These are phyloP conservation scores for Fistulifera solaris DNA, from an alignment of 108 stramenopile genomes.

Conservation along the genomic window DNA sequence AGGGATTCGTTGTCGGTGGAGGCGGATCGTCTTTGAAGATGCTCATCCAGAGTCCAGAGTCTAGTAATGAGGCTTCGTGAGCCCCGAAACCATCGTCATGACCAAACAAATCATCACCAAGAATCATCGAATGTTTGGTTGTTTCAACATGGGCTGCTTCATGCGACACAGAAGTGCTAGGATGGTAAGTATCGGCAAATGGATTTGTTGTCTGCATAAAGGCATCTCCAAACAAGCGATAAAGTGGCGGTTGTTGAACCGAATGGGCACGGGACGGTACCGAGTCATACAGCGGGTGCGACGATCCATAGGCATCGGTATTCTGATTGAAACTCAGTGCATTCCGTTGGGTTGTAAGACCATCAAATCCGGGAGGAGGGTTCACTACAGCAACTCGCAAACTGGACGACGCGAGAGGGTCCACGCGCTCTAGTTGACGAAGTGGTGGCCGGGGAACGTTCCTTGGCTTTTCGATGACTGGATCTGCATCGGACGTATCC, in stretches of 20 bases:
- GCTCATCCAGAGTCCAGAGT: neutral
- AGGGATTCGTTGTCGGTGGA: slow-evolving; percentile 20
- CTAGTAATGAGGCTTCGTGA: neutral
- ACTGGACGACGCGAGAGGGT: slow-evolving; percentile 3
- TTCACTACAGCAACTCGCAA: neutral
- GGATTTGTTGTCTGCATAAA: slow-evolving; percentile 18
- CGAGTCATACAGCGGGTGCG: neutral
- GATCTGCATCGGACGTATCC: too few relatives aligned
- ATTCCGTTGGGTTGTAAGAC: neutral
- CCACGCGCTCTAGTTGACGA: neutral
- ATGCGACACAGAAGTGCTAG: neutral
- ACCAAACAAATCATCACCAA: slow-evolving; percentile 14
- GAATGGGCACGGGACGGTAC: neutral
- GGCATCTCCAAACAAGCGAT: neutral
- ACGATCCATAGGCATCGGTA: slow-evolving; percentile 1
- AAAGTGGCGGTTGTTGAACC: neutral
- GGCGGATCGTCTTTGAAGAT: neutral
- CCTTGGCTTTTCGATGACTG: neutral
- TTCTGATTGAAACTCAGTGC: too few relatives aligned
- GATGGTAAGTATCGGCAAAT: slow-evolving; percentile 8
- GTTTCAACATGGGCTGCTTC: neutral
- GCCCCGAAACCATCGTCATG: slow-evolving; percentile 14
- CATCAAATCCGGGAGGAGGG: slow-evolving; percentile 1
- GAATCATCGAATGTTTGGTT: slow-evolving; percentile 1
- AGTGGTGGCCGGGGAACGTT: neutral